Evolutionary conservation across 495 filamentous ascomycete species (phyloP), one percentile per base, ranked within the genome.

Genomic region (Tuber melanosporum): DNA sequence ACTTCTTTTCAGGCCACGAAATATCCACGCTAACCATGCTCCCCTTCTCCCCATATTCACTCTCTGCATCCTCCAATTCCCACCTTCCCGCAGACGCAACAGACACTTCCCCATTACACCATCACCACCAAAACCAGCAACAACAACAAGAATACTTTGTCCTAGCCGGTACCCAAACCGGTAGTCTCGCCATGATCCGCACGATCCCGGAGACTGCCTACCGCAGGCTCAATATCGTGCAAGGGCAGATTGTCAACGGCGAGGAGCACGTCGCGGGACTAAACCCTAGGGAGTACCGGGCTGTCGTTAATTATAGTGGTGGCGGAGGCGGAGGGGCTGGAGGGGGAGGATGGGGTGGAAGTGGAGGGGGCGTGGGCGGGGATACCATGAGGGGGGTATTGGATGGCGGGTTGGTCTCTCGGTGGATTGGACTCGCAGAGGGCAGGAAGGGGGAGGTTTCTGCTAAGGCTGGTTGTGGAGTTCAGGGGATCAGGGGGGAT

Each of bases 1-100:
- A 93, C 78, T 97, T 98, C 87, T 91, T 96, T 76, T 91, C 91
- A 9, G 93, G 93, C 70, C 91, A 95, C 83, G 89, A 91, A 79
- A 88, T 92, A 7, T 90, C 91, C 20, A 89, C 87, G 66, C 88
- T 94, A 75, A 91, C 90, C 15, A 89, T 97, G 71, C 88, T 98
- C 70, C 93, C 93, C 1, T 89, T 90, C 89, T 15, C 82, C 26
- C 57, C 26, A 36, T 17, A 12, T 66, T 32, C 8, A 19, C 17
- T 87, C 20, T 36, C 87, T 20, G 84, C 88, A 22, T 66, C 45
- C 62, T 46, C 44, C 42, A 49, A 85, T 0, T 77, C 86, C 72
- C 79, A 42, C 82, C 82, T n/a, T 2, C 77, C 76, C 84, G 36
- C 81, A 83, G 73, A 83, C 83, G 66, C 62, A 74, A 73, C 74